These are phyloP conservation scores for Penicillium sp. DNA, from an alignment of 2,329 filamentous ascomycete species.

Conservation along the genomic window DNA sequence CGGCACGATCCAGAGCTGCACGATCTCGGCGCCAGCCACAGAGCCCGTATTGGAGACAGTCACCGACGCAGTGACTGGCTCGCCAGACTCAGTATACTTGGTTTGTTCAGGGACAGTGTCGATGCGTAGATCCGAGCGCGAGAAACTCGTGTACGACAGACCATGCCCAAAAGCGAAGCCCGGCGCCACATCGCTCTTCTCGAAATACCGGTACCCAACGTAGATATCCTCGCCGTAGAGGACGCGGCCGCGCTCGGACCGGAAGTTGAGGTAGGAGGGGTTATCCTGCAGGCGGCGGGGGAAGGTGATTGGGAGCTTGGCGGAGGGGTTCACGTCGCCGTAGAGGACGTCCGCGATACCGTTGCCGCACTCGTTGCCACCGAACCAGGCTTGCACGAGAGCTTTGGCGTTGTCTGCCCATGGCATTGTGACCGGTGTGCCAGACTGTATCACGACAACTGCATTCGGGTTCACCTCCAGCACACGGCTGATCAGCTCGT, in stretches of 20 bases:
- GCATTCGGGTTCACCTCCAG: conserved; percentile 66
- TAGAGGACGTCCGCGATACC: conserved; percentile 75
- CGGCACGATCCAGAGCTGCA: conserved; percentile 54
- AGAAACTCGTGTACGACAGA: conserved; percentile 72
- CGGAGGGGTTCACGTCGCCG: conserved; percentile 70
- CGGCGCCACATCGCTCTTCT: conserved; percentile 62
- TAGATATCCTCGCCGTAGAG: conserved; percentile 80
- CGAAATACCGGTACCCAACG: conserved; percentile 77
- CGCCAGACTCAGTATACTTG: conserved; percentile 41
- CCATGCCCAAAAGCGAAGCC: conserved; percentile 79
- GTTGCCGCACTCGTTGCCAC: conserved; percentile 82
- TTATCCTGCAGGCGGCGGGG: conserved; percentile 66
- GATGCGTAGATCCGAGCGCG: conserved; percentile 48
- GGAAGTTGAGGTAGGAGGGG: conserved; percentile 72
- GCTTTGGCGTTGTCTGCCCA: conserved; percentile 50
- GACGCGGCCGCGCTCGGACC: conserved; percentile 65
- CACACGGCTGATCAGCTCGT: conserved; percentile 62
- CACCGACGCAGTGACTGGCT: conserved; percentile 48
- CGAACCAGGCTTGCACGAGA: conserved; percentile 77
- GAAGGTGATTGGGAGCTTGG: conserved; percentile 72
- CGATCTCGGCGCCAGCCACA: conserved; percentile 52
- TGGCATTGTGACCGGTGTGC: conserved; percentile 61
- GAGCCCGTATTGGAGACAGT: conserved; percentile 54
- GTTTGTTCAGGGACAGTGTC: conserved; percentile 24
- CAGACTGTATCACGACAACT: conserved; percentile 72